phyloP scores from a whole-genome alignment of 106 monocot genomes.

The Dendrobium huoshanense region DNA sequence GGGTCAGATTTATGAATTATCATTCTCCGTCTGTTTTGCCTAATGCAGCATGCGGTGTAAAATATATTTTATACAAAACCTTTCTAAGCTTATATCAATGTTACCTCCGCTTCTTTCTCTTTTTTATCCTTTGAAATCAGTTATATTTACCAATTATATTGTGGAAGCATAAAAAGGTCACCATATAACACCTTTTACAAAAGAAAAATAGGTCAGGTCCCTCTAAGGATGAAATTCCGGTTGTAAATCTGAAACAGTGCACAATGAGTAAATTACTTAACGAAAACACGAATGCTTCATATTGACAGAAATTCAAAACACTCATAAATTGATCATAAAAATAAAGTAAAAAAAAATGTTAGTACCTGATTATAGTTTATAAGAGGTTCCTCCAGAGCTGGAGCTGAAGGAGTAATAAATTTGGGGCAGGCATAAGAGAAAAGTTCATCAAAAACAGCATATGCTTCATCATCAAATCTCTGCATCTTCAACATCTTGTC shows the following conservation, averaged over 20 bases:
- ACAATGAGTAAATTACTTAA: neutral
- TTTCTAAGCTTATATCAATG: neutral
- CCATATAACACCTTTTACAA: neutral
- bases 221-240: neutral
- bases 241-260: neutral
- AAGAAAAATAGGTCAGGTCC: neutral
- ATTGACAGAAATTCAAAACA: neutral
- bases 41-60: neutral
- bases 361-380: slow-evolving; percentile 95
- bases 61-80: neutral
- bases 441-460: slow-evolving; percentile 82
- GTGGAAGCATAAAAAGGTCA: neutral
- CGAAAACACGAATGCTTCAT: neutral
- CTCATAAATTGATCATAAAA: neutral
- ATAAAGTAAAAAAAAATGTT: neutral
- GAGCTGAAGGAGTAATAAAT: slow-evolving; percentile 86
- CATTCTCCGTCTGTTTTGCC: neutral
- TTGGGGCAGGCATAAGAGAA: slow-evolving; percentile 97
- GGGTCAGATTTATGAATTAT: neutral
- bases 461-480: slow-evolving; percentile 88
- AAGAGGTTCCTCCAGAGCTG: slow-evolving; percentile 70
- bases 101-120: neutral
- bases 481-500: slow-evolving; percentile 98
- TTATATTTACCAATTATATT: neutral
- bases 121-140: neutral